A percentile compares a stretch with the other conserved stretches of the same genome.
Conservation (phyloP, 345 rosid species). For the Salix arbutifolia region DNA sequence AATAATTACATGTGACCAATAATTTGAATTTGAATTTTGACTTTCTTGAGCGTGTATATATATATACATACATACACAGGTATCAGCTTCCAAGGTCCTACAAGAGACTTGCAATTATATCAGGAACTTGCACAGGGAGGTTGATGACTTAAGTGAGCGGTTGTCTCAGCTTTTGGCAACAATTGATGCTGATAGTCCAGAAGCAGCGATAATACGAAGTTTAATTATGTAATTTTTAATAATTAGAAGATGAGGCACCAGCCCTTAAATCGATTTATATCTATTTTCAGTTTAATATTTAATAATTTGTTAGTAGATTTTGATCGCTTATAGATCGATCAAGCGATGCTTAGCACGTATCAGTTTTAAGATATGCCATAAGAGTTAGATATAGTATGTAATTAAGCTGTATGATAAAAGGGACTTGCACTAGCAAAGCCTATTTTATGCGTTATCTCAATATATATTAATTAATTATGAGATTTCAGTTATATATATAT, state of each 20-base stretch:
- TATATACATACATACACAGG: conserved; percentile 29
- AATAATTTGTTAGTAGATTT: conserved; percentile 8
- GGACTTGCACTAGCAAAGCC: conserved; percentile 42
- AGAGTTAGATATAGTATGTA: conserved; percentile 19
- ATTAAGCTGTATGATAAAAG: conserved; percentile 33
- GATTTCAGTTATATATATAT: background rate
- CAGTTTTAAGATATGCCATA: conserved; percentile 13
- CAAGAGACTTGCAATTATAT: conserved; percentile 97
- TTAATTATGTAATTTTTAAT: conserved; percentile 48
- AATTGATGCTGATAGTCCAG: conserved; percentile 79
- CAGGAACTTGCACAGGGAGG: conserved; percentile 79
- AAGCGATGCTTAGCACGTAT: conserved; percentile 12
- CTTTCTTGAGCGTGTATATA: background rate
- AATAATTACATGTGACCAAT: background rate
- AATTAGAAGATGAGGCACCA: background rate
- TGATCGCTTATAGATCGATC: conserved; percentile 31
- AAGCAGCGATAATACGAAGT: conserved; percentile 91
- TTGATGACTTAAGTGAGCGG: conserved; percentile 83
- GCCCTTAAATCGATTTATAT: background rate
- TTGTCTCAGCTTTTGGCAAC: conserved; percentile 77
- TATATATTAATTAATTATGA: background rate
- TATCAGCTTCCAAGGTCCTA: conserved; percentile 81
- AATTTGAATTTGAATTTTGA: background rate
- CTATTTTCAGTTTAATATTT: background rate
- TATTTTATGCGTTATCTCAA: background rate